Base-by-base conservation (phyloP, 129 eudicot species). In the Flaveria sonorensis region DNA sequence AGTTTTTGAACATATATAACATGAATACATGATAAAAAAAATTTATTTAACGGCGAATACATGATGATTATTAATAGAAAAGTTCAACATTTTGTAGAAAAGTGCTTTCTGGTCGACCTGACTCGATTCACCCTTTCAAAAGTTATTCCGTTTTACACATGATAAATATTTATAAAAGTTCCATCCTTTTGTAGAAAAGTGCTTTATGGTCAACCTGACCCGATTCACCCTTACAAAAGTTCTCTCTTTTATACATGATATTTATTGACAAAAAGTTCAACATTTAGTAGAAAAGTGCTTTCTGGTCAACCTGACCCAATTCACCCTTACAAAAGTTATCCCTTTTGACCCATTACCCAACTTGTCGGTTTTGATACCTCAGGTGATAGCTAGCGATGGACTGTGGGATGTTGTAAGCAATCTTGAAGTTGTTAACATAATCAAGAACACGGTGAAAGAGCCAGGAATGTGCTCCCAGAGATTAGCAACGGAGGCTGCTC, bases 331-430 rank as follows among this genome's bases (percentile, higher is more conserved):
- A 36, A 57, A 39, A 10, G 3, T 30, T 55, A 56, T 14, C 40
- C 9, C 10, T 39, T 56, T 56, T 39, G 20, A 63, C 12, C n/a
- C 16, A 20, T 36, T 61, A 56, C 55, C 36, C 15, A 40, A 57
- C 40, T 11, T 28, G 47, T 32, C 18, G 64, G 2, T 42, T 61
- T 28, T 61, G 46, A 47, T 66, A 32, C 81, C 5, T 78, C 84
- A 95, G 99, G 99, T 95, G 46, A 88, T 95, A 92, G 99, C 88
- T 42, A 95, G 97, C 42, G 99, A 95, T 71, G 97, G 99, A 16
- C 84, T 95, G 1, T 95, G 99, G 99, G 97, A 95, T 70, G 97
- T 88, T 56, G 68, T 95, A 71, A 83, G 90, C 80, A 79, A 86
- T 40, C 66, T 20, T 57, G 94, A 91, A 48, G 96, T 89, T 4